Evolutionary conservation across 441 rosid genomes (phyloP).

Genomic region (Eruca vesicaria): DNA sequence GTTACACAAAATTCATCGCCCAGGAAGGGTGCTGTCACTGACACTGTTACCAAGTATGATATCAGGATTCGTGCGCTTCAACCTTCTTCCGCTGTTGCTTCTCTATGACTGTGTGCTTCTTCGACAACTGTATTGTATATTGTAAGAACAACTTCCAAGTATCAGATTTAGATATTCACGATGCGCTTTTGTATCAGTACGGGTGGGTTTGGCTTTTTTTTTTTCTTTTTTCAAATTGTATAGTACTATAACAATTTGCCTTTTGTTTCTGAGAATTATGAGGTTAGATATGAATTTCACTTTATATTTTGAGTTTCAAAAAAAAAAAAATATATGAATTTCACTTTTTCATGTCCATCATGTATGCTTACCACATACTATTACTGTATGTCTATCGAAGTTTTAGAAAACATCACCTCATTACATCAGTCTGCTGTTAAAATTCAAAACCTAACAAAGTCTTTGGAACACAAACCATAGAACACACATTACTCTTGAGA

Average conservation of each 20-base stretch:
- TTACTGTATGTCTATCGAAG: too few relatives aligned
- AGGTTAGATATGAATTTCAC: background rate
- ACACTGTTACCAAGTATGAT: constrained; percentile 53
- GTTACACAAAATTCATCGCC: constrained; percentile 50
- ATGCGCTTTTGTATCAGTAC: background rate
- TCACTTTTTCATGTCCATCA: too few relatives aligned
- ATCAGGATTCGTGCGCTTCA: constrained; percentile 81
- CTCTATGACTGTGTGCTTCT: constrained; percentile 3
- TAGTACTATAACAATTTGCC: constrained; percentile 1
- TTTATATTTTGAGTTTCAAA: too few relatives aligned
- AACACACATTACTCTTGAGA: background rate
- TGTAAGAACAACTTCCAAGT: background rate
- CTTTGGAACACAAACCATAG: constrained; percentile 4
- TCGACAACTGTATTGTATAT: background rate
- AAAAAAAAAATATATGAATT: too few relatives aligned
- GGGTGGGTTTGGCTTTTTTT: constrained; percentile 9
- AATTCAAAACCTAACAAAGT: constrained; percentile 21
- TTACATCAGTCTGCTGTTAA: background rate
- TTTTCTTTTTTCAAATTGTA: constrained; percentile 3
- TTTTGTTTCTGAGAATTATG: background rate
- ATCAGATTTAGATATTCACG: background rate
- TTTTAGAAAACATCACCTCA: background rate
- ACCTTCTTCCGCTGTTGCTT: constrained; percentile 50
- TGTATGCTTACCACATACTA: too few relatives aligned
- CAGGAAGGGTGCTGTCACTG: constrained; percentile 34